Evolutionary conservation across 257 asterid genomes (phyloP).

Genomic region (Nyctanthes arbortristis): DNA sequence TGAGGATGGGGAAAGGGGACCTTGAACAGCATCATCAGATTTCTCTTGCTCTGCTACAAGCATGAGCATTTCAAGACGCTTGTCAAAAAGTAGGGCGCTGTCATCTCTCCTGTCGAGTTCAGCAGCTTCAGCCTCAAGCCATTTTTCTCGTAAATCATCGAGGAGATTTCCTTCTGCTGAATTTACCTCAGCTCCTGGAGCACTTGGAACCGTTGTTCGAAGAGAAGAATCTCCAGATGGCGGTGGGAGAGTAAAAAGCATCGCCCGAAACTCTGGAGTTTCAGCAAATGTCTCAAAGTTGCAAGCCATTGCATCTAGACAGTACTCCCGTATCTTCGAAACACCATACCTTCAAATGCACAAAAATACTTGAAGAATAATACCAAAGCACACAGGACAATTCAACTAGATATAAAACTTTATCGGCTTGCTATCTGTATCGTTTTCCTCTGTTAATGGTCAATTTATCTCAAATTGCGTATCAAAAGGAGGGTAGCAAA

Average conservation of each 20-base stretch:
- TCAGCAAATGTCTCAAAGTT: slow-evolving; percentile 91
- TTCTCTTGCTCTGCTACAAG: slow-evolving; percentile 60
- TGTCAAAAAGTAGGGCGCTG: slow-evolving; percentile 74
- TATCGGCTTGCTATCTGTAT: not conserved
- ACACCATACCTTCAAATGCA: slow-evolving; percentile 73
- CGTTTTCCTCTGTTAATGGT: not conserved
- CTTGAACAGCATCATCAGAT: slow-evolving; percentile 8
- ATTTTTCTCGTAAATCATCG: slow-evolving; percentile 89
- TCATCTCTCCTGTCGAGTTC: slow-evolving; percentile 76
- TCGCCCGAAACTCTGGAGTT: slow-evolving; percentile 69
- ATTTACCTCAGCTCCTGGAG: slow-evolving; percentile 79
- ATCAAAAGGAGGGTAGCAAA: not conserved
- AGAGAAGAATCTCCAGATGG: slow-evolving; percentile 89
- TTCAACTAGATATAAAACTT: not conserved
- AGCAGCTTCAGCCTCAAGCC: slow-evolving; percentile 90
- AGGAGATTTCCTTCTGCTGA: slow-evolving; percentile 62
- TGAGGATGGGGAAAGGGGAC: not conserved
- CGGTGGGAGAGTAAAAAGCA: slow-evolving; percentile 88
- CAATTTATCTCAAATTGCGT: not conserved
- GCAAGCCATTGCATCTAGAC: slow-evolving; percentile 74
- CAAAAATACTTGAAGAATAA: slow-evolving; percentile 16
- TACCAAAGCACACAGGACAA: slow-evolving; percentile 12
- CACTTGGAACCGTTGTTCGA: slow-evolving; percentile 87
- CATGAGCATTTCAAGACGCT: slow-evolving; percentile 93
- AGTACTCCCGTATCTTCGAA: slow-evolving; percentile 75